phyloP scores from a whole-genome alignment of 2,329 filamentous ascomycete genomes.

The Phaeosphaeriaceae sp. region DNA sequence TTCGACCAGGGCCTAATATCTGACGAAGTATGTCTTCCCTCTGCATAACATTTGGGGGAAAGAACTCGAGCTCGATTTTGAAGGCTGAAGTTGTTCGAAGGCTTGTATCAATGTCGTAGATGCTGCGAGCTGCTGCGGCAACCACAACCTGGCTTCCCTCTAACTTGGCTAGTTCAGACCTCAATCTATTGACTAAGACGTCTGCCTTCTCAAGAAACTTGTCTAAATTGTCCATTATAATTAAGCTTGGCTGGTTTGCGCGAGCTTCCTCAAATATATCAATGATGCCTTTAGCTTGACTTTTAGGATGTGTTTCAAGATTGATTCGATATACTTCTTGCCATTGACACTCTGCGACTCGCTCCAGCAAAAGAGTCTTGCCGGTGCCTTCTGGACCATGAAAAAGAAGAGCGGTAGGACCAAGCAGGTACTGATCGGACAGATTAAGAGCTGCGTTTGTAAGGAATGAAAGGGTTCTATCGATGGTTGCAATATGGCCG shows the following conservation, averaged over 20 bases:
- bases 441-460: constrained; percentile 20
- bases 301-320: constrained; percentile 52
- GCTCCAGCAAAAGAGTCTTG: constrained; percentile 76
- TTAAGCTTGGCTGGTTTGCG: constrained; percentile 73
- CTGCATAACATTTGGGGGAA: constrained; percentile 74
- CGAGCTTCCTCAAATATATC: constrained; percentile 73
- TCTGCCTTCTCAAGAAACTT: constrained; percentile 56
- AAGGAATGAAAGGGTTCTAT: constrained; percentile 63
- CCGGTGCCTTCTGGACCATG: constrained; percentile 86
- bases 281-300: constrained; percentile 63
- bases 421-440: constrained; percentile 36
- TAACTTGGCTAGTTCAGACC: constrained; percentile 57
- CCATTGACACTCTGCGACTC: constrained; percentile 71
- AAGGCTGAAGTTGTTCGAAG: constrained; percentile 72
- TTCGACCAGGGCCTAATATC: constrained; percentile 54
- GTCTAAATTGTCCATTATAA: constrained; percentile 81
- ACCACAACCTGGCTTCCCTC: constrained; percentile 68
- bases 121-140: constrained; percentile 75
- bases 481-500: constrained; percentile 68
- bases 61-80: constrained; percentile 71
- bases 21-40: constrained; percentile 74
- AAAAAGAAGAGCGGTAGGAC: constrained; percentile 68
- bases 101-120: constrained; percentile 72
- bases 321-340: constrained; percentile 69
- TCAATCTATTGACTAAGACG: constrained; percentile 29